Evolutionary conservation across 2,329 filamentous ascomycete genomes (phyloP).

Genomic region (Colletotrichum graminicola): DNA sequence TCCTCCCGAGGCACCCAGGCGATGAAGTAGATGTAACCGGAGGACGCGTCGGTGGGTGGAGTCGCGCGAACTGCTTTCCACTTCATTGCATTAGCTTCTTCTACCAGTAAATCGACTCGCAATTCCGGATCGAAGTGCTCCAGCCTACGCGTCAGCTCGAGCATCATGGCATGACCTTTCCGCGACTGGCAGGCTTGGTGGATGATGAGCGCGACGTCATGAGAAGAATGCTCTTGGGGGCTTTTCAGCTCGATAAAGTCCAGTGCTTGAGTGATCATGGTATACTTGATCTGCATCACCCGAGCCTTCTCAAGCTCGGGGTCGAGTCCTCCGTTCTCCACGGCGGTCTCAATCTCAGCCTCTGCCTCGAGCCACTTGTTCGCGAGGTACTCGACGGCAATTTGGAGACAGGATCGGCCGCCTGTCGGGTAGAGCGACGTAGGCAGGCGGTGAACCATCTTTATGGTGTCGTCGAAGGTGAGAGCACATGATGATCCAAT

Average conservation of each 20-base stretch:
- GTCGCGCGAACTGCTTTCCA: constrained; percentile 12
- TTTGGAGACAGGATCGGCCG: not conserved
- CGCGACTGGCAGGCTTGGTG: not conserved
- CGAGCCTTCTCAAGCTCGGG: not conserved
- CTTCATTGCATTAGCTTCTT: not conserved
- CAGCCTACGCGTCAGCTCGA: not conserved
- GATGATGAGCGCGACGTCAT: not conserved
- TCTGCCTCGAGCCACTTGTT: not conserved
- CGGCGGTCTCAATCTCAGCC: not conserved
- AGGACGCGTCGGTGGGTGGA: not conserved
- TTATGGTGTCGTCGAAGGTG: constrained; percentile 1
- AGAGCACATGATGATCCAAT: constrained; percentile 4
- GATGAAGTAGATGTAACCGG: constrained; percentile 4
- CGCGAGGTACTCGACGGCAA: not conserved
- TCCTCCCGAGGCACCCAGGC: constrained; percentile 5
- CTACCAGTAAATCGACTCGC: not conserved
- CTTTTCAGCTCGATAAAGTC: not conserved
- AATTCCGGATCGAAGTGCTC: not conserved
- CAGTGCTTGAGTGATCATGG: not conserved
- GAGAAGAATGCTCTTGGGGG: not conserved
- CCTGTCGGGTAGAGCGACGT: not conserved
- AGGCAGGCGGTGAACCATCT: not conserved
- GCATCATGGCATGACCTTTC: not conserved
- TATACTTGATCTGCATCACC: not conserved
- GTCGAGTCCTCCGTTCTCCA: not conserved